Percentiles rank a stretch among this genome's conserved stretches.
phyloP scores from a whole-genome alignment of 2,329 filamentous ascomycete genomes.

The Pyrenochaeta sp. region DNA sequence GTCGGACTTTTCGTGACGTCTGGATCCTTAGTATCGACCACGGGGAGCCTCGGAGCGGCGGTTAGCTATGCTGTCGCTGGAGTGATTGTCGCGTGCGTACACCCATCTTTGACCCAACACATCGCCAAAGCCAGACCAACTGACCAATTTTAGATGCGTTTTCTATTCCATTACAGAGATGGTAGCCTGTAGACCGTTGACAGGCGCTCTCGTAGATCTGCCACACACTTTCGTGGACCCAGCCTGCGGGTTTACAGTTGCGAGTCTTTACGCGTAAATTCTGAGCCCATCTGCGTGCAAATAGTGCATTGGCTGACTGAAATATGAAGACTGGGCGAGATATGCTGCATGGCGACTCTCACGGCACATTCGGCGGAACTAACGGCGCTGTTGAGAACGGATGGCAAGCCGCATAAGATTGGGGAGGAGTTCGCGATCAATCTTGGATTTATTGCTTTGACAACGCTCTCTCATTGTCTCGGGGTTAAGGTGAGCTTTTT shows the following conservation, averaged over 20 bases:
- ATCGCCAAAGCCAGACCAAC: too few species aligned
- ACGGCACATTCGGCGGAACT: neutral
- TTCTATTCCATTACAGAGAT: slow-evolving; percentile 33
- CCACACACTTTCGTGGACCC: slow-evolving; percentile 33
- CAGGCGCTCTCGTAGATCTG: slow-evolving; percentile 29
- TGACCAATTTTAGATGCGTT: too few species aligned
- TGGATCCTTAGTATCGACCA: slow-evolving; percentile 23
- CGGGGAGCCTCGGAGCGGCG: slow-evolving; percentile 28
- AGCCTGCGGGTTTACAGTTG: slow-evolving; percentile 30
- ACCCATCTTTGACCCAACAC: too few species aligned
- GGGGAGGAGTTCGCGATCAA: slow-evolving; percentile 28
- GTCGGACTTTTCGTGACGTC: slow-evolving; percentile 3
- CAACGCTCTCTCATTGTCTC: slow-evolving; percentile 32
- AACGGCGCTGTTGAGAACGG: slow-evolving; percentile 11
- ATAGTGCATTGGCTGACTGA: neutral
- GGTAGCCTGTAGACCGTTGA: slow-evolving; percentile 28
- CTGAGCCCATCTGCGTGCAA: too few species aligned
- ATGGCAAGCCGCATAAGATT: slow-evolving; percentile 12
- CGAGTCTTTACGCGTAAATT: slow-evolving; percentile 22
- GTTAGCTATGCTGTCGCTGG: slow-evolving; percentile 31
- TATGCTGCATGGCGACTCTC: neutral
- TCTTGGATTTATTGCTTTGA: slow-evolving; percentile 26
- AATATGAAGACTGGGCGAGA: neutral
- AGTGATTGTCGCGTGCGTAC: slow-evolving; percentile 24
- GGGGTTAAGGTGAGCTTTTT: slow-evolving; percentile 25